Evolutionary conservation across 148 eudicot genomes (phyloP), one percentile per base, ranked within the genome.

Genomic region (Rhododendron griersonianum): DNA sequence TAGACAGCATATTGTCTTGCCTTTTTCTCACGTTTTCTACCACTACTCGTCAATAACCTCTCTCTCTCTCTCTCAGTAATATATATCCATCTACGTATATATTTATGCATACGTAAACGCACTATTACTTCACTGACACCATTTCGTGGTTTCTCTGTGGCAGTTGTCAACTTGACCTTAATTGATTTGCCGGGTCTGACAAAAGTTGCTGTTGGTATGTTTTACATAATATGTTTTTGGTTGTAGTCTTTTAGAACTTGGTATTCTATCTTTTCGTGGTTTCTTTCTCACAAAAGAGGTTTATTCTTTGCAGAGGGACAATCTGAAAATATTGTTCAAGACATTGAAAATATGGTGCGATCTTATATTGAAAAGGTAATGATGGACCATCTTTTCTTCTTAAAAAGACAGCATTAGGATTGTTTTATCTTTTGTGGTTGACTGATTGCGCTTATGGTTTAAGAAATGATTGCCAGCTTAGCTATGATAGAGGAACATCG

Each of bases 161-260:
- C 95, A 96, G 99, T 96, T 91, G 99, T 97, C 90, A 94, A 97
- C 91, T 92, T 97, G 87, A 97, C 99, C 51, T 88, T 95, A 74
- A 89, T 97, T 86, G 99, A 97, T 90, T 90, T 97, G 86, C 98
- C 99, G 71, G 99, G 99, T 86, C 86, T 97, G 89, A 97, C 99
- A 47, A 97, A 97, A 93, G 98, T 97, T 87, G 99, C 99, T 87
- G 93, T 97, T 84, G 99, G 99, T 97, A 91, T 85, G 96, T 85
- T 81, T 19, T 51, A n/a, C 77, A 51, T 82, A 59, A n/a, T 19
- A 81, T 50, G 15, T 44, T 10, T 67, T 85, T 81, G 14, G 37
- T 37, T n/a, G 30, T 63, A 57, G 78, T 55, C 61, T 55, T 55
- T 55, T 55, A 55, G 61, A 85, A 8, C n/a, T 37, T 44, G 16